A percentile compares a stretch with the other conserved stretches of the same genome.
These are phyloP conservation scores for Tolypocladium cylindrosporum DNA, from an alignment of 2,329 filamentous ascomycete genomes.

Conservation along the genomic window DNA sequence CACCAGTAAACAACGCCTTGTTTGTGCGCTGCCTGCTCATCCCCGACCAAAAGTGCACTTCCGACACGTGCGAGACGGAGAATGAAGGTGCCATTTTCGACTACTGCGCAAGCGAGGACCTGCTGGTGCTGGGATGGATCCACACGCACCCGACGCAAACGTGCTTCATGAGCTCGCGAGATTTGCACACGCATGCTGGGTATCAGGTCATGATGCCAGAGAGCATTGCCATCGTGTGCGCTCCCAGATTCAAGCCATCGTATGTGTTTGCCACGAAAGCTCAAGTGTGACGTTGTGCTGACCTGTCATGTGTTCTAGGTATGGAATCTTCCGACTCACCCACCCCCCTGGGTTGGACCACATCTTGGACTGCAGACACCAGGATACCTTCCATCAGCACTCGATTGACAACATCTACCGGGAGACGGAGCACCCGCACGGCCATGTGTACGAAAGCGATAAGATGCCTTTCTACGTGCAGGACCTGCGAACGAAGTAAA, in stretches of 20 bases:
- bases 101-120: conserved; percentile 73
- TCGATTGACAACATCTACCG: conserved; percentile 63
- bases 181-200: conserved; percentile 85
- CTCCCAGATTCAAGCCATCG: conserved; percentile 69
- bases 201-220: conserved; percentile 97
- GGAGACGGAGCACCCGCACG: conserved; percentile 54
- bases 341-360: conserved; percentile 83
- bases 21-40: conserved; percentile 86
- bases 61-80: conserved; percentile 89
- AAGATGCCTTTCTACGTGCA: conserved; percentile 51
- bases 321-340: conserved; percentile 86
- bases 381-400: conserved; percentile 76
- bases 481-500: conserved; percentile 32
- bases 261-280: conserved; percentile 32
- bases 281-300: background rate
- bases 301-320: conserved; percentile 35
- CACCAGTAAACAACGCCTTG: conserved; percentile 81
- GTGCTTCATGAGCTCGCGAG: conserved; percentile 93
- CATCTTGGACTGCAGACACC: conserved; percentile 69
- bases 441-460: conserved; percentile 60
- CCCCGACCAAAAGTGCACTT: conserved; percentile 80
- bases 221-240: conserved; percentile 93
- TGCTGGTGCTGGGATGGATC: conserved; percentile 91
- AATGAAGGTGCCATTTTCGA: conserved; percentile 81
- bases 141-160: conserved; percentile 95